Evolutionary conservation across 2,329 filamentous ascomycete species (phyloP).

Genomic region (Colletotrichum euphorbiae): DNA sequence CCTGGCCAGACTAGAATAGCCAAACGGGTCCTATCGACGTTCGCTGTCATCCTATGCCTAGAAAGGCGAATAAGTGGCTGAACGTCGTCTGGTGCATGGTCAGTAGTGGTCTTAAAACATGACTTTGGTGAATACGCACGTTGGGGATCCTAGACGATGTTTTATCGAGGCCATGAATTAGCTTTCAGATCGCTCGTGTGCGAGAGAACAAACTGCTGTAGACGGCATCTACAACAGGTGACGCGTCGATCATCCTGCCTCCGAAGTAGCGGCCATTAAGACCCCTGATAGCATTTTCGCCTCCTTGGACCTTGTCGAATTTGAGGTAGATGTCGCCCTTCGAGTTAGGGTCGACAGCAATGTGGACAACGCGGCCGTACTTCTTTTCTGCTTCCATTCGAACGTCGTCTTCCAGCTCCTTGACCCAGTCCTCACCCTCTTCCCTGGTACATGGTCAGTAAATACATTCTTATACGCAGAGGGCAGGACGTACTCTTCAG

Average conservation of each 20-base stretch:
- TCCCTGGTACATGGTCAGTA: conserved; percentile 70
- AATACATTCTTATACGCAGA: background rate
- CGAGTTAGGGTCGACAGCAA: conserved; percentile 92
- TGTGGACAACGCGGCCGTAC: conserved; percentile 98
- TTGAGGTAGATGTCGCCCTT: conserved; percentile 98
- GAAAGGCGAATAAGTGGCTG: background rate
- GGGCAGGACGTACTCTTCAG: conserved; percentile 78
- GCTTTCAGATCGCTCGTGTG: conserved; percentile 81
- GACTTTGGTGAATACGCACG: conserved; percentile 3
- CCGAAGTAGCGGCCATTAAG: conserved; percentile 97
- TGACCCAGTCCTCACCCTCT: conserved; percentile 88
- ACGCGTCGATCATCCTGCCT: conserved; percentile 90
- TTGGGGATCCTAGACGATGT: conserved; percentile 59
- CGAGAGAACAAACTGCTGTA: conserved; percentile 71
- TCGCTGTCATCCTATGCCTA: background rate
- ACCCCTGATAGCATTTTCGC: conserved; percentile 97
- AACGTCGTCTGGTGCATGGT: conserved; percentile 5
- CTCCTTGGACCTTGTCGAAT: conserved; percentile 94
- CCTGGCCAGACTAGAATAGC: conserved; percentile 14
- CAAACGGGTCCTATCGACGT: background rate
- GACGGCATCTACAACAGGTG: conserved; percentile 90
- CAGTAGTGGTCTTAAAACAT: background rate
- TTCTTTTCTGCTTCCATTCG: conserved; percentile 91
- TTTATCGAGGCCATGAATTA: conserved; percentile 62
- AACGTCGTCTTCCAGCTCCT: conserved; percentile 94